These are phyloP conservation scores for Lactarius sp. DNA, from an alignment of 768 basidiomycete genomes.

Conservation along the genomic window DNA sequence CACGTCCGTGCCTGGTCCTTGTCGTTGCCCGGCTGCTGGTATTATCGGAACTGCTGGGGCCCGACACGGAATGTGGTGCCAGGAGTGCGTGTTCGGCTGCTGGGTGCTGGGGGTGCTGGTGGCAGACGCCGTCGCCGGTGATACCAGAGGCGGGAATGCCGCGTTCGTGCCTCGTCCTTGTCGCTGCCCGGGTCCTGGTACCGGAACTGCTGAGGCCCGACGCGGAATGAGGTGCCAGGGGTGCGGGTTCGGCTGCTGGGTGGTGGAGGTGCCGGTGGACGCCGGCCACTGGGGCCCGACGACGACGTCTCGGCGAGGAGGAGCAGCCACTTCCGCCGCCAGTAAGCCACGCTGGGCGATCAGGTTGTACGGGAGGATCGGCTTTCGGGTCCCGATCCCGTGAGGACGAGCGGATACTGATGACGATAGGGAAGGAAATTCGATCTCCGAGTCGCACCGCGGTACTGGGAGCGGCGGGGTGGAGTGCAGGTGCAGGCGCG, in stretches of 20 bases:
- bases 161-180: neutral
- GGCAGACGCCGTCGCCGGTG: neutral
- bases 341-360: neutral
- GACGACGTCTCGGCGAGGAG: neutral
- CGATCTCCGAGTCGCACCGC: neutral
- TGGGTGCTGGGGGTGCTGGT: too few relatives aligned
- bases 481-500: neutral
- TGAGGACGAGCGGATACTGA: neutral
- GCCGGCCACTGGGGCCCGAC: too few relatives aligned
- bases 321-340: neutral
- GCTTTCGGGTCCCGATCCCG: neutral
- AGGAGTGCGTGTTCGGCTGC: too few relatives aligned
- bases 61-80: too few relatives aligned
- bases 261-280: too few relatives aligned
- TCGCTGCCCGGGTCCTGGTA: too few relatives aligned
- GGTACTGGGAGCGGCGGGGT: neutral
- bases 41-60: neutral
- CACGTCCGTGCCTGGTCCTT: neutral
- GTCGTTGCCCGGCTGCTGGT: too few relatives aligned
- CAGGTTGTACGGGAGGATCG: neutral
- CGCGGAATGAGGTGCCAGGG: too few relatives aligned
- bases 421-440: neutral
- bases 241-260: too few relatives aligned
- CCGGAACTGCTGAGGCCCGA: neutral
- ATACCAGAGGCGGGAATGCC: too few relatives aligned